Conservation (phyloP, 148 eudicot species). For the Spergularia marina region DNA sequence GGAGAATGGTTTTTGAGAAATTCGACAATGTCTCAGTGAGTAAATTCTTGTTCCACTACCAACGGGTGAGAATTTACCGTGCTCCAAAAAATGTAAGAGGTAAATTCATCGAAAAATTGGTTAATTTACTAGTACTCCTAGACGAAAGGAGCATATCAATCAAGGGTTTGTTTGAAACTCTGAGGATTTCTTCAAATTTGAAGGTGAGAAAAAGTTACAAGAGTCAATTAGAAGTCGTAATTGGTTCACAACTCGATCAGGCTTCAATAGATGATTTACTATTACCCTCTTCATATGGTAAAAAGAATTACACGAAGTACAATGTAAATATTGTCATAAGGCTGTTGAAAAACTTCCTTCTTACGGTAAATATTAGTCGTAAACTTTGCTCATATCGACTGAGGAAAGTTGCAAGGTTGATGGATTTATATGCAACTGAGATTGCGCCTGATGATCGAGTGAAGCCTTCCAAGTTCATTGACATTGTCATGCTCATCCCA, state of each 20-base stretch:
- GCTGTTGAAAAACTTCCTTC: conserved; percentile 39
- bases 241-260: conserved; percentile 58
- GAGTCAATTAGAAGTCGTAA: conserved; percentile 38
- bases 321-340: conserved; percentile 48
- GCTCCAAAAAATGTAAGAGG: conserved; percentile 24
- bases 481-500: conserved; percentile 40
- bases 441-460: conserved; percentile 51
- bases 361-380: conserved; percentile 9
- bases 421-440: conserved; percentile 52
- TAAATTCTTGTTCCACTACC: conserved; percentile 48
- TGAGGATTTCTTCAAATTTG: conserved; percentile 34
- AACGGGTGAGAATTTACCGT: conserved; percentile 26
- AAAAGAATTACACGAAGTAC: conserved; percentile 24
- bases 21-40: conserved; percentile 41
- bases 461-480: conserved; percentile 48
- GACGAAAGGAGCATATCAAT: conserved; percentile 36
- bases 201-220: conserved; percentile 26
- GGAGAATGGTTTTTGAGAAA: conserved; percentile 35
- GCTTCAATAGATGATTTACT: conserved; percentile 52
- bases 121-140: conserved; percentile 38
- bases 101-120: conserved; percentile 33
- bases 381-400: conserved; percentile 28
- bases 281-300: conserved; percentile 35
- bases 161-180: conserved; percentile 34
- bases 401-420: conserved; percentile 48